Base-by-base conservation (phyloP, 2,329 filamentous ascomycete genomes). In the Colletotrichum sp. region DNA sequence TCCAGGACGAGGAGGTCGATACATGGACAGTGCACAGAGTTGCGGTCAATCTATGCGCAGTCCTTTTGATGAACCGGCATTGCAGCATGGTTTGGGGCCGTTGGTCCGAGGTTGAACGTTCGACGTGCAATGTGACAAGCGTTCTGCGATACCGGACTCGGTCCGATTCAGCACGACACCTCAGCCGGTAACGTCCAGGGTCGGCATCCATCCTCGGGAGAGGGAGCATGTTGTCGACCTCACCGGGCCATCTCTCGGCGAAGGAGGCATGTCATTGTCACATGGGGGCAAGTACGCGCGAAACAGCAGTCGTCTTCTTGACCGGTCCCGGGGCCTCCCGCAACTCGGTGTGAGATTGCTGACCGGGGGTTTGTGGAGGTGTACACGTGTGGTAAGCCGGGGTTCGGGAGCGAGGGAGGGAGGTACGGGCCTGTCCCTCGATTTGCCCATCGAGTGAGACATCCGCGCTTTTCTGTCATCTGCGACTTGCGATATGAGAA, bases 341-440 rank as follows among this genome's bases (percentile, higher is more conserved):
- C 48, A 52, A 48, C 73, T 73, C 73, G 73, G 73, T 75, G 73
- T 75, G 73, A 72, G 64, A 75, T 72, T 75, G 67, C 58, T 64
- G 48, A 55, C 67, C 58, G 22, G 39, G 72, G 61, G 34, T 36
- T 16, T n/a, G 28, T 55, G 58, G 18, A 61, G 58, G 30, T 36
- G 28, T 55, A 32, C 18, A 61, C 28, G 58, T 36, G 43, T 62
- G 64, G 64, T 71, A 43, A 34, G 62, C 60, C 52, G 61, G 68
- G 32, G 52, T 48, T 18, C 30, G 65, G 65, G 65, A 10, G 61
- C 34, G 34, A 64, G 61, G 34, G 39, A 43, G 34, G 62, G 62
- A 66, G 62, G 62, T 66, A 66, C 62, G 62, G 36, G 36, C 62
- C 36, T 64, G 61, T 13, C 32, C 22, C 32, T 64, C 30, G n/a